These are phyloP conservation scores for Ambrosiella cleistominuta DNA, from an alignment of 2,329 filamentous ascomycete species.

Conservation along the genomic window DNA sequence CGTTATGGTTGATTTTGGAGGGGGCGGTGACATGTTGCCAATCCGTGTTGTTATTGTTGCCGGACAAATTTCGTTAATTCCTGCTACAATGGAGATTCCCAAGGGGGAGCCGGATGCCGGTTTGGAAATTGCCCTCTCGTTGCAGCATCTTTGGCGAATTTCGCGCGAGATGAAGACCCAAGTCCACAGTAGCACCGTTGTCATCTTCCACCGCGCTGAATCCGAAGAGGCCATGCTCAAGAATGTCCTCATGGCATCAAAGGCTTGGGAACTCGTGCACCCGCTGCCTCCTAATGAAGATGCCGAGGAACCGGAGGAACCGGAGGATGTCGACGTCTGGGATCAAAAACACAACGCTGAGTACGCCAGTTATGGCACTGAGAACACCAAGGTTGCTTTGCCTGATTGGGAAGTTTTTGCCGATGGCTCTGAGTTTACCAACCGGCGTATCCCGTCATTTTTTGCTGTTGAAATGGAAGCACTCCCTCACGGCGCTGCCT, in stretches of 20 bases:
- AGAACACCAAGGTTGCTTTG: slow-evolving; percentile 20
- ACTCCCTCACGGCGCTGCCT: slow-evolving; percentile 52
- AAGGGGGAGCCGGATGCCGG: slow-evolving; percentile 19
- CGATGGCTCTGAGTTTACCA: slow-evolving; percentile 21
- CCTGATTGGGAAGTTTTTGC: slow-evolving; percentile 34
- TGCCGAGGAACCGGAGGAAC: slow-evolving; percentile 29
- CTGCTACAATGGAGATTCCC: slow-evolving; percentile 55
- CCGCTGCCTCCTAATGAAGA: slow-evolving; percentile 23
- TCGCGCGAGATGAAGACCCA: slow-evolving; percentile 52
- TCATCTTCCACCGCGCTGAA: slow-evolving; percentile 41
- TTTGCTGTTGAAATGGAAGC: slow-evolving; percentile 60
- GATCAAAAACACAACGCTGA: slow-evolving; percentile 41
- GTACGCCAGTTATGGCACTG: slow-evolving; percentile 26
- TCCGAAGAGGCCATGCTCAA: slow-evolving; percentile 17
- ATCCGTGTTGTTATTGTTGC: slow-evolving; percentile 45
- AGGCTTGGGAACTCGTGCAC: slow-evolving; percentile 32
- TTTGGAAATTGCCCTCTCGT: slow-evolving; percentile 49
- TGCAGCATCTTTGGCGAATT: slow-evolving; percentile 84
- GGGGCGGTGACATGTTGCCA: slow-evolving; percentile 46
- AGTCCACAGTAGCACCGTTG: slow-evolving; percentile 60
- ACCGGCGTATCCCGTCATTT: slow-evolving; percentile 39
- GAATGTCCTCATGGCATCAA: slow-evolving; percentile 26
- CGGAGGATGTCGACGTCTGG: slow-evolving; percentile 47
- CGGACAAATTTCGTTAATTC: slow-evolving; percentile 79
- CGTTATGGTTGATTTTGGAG: slow-evolving; percentile 15